phyloP scores from a whole-genome alignment of 805 yeast genomes.

The Zygotorulaspora danielsina region DNA sequence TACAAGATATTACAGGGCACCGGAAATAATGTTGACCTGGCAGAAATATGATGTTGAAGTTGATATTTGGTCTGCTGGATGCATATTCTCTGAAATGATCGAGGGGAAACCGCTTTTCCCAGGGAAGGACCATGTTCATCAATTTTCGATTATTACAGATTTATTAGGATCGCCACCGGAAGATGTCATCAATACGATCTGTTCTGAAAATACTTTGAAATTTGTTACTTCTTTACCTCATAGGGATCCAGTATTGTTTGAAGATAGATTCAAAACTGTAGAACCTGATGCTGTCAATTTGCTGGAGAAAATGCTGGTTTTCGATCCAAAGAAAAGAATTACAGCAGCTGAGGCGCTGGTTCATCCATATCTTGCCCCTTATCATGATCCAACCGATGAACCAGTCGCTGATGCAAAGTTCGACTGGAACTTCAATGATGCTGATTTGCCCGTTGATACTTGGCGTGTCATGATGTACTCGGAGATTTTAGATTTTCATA shows the following conservation, averaged over 20 bases:
- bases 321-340: constrained; percentile 91
- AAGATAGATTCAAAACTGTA: constrained; percentile 71
- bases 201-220: constrained; percentile 89
- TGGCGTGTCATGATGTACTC: constrained; percentile 99
- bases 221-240: constrained; percentile 92
- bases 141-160: constrained; percentile 94
- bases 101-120: constrained; percentile 97
- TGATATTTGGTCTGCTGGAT: constrained; percentile 97
- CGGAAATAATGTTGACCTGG: constrained; percentile 98
- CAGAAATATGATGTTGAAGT: constrained; percentile 96
- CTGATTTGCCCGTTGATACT: constrained; percentile 94
- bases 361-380: constrained; percentile 90
- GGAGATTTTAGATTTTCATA: constrained; percentile 93
- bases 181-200: constrained; percentile 93
- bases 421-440: constrained; percentile 98
- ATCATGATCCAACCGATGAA: constrained; percentile 96
- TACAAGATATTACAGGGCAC: constrained; percentile 94
- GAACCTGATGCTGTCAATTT: constrained; percentile 87
- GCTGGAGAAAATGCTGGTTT: constrained; percentile 83
- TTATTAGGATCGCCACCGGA: constrained; percentile 93
- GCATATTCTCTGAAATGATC: constrained; percentile 96
- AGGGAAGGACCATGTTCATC: constrained; percentile 97
- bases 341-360: constrained; percentile 86
- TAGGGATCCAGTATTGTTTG: constrained; percentile 85
- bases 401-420: constrained; percentile 89